A percentile compares a stretch with the other conserved stretches of the same genome.
These are phyloP conservation scores for Daldinia bambusicola DNA, from an alignment of 495 filamentous ascomycete genomes.

Conservation along the genomic window DNA sequence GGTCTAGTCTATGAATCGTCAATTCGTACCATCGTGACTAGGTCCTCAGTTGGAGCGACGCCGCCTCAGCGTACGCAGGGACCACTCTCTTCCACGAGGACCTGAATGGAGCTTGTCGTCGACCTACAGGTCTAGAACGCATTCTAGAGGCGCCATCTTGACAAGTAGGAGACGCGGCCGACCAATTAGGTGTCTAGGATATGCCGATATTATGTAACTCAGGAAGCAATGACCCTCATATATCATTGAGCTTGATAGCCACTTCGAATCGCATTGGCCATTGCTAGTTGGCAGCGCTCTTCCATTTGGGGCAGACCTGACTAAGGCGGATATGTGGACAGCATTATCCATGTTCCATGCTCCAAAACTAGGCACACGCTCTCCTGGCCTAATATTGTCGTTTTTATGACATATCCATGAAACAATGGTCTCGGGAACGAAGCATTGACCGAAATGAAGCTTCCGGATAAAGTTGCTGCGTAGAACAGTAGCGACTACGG, in stretches of 20 bases:
- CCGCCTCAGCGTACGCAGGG: slow-evolving; percentile 21
- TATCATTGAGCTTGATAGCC: slow-evolving; percentile 26
- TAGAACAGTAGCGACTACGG: slow-evolving; percentile 7
- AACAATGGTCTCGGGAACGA: slow-evolving; percentile 25
- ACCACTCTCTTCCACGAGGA: slow-evolving; percentile 11
- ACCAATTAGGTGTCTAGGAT: slow-evolving; percentile 22
- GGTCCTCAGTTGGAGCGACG: slow-evolving; percentile 14
- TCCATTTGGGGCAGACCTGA: background rate
- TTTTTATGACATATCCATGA: slow-evolving; percentile 11
- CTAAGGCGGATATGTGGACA: background rate
- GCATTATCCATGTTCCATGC: slow-evolving; percentile 10
- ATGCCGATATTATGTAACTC: slow-evolving; percentile 15
- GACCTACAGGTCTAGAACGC: slow-evolving; percentile 24
- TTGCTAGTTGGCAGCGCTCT: background rate
- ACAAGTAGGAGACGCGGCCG: slow-evolving; percentile 19
- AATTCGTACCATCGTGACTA: slow-evolving; percentile 31
- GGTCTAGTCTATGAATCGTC: slow-evolving; percentile 29
- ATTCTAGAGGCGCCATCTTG: slow-evolving; percentile 17
- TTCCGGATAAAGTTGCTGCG: slow-evolving; percentile 32
- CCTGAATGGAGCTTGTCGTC: background rate
- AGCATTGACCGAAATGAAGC: slow-evolving; percentile 7
- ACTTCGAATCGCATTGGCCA: slow-evolving; percentile 20
- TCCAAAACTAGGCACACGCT: background rate
- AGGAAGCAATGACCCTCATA: slow-evolving; percentile 20
- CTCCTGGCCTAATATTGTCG: background rate